Percentiles rank a stretch among this genome's conserved stretches.
Conservation (phyloP, 1,139 yeast species). For the Taphrina deformans region DNA sequence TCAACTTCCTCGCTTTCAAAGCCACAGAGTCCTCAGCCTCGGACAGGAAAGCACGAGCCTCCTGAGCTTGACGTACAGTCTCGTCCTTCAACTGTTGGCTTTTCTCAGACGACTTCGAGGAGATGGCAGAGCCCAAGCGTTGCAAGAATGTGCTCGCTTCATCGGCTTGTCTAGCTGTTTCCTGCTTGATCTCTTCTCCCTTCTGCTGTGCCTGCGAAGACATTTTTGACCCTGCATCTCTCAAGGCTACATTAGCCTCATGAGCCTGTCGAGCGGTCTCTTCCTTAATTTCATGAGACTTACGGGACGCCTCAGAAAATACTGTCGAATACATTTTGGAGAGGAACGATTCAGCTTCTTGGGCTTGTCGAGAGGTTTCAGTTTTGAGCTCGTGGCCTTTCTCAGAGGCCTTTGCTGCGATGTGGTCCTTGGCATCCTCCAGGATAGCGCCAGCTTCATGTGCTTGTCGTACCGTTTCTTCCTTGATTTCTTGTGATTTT, state of each 20-base stretch:
- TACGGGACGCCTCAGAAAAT: neutral
- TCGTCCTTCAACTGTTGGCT: neutral
- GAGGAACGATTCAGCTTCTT: slow-evolving; percentile 2
- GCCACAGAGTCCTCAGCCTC: neutral
- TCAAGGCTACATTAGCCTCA: neutral
- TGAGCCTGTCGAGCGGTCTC: neutral
- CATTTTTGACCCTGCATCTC: neutral
- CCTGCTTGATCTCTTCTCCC: neutral
- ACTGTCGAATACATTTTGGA: neutral
- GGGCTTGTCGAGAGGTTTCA: slow-evolving; percentile 8
- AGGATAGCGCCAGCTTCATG: neutral
- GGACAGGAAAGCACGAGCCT: neutral
- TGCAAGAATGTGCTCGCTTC: neutral
- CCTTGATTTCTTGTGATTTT: slow-evolving; percentile 12
- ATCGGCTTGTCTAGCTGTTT: slow-evolving; percentile 1
- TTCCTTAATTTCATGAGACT: slow-evolving; percentile 10
- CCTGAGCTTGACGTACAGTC: neutral
- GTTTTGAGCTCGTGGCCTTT: slow-evolving; percentile 1
- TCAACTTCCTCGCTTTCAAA: neutral
- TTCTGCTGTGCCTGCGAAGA: neutral
- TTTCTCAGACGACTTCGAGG: slow-evolving; percentile 1
- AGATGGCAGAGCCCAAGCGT: neutral
- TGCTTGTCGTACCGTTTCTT: slow-evolving; percentile 14
- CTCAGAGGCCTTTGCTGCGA: neutral
- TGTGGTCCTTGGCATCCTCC: neutral